Evolutionary conservation across 768 basidiomycete genomes (phyloP), one percentile per base, ranked within the genome.

Genomic region (Tylopilus intermedius): DNA sequence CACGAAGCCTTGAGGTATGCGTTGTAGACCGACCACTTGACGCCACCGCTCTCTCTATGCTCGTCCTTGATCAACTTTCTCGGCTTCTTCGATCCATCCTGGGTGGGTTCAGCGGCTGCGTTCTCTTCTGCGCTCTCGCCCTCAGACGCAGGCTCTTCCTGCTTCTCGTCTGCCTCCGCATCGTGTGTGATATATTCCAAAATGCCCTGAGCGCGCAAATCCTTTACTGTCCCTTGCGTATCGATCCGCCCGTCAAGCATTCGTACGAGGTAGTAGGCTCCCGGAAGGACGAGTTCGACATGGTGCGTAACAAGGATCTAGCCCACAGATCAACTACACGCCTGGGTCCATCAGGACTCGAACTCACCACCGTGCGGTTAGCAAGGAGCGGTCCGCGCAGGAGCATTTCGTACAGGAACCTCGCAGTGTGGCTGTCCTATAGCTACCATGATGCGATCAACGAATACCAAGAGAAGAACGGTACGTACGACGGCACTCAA

Each of bases 191-290:
- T 82, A 13, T 79, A 68, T 18, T 86, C 82, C 10, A 92, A 71
- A 1, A 83, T 64, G 8, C 88, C 87, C 40, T 72, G 76, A 0
- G 75, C 74, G 1, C 79, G 78, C 6, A 92, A 74, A 6, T 88
- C 86, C 40, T 77, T 74, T 9, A 87, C 72, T 0, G 78, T 79
- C 6, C 90, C 90, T 62, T 88, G 81, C 1, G 79, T 77, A 60
- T 90, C 88, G 47, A 91, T 82, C 13, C 88, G 81, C 2, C 90
- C 90, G 62, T 91, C 89, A 2, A 89, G 74, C 79, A 92, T 84
- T 26, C 88, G 81, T 7, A 91, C 76, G 3, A 92, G 70, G 60
- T 90, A 90, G 59, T 83, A 62, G 0, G 86, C 80, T 0, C 81
- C 83, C 0, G 89, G 84, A 7, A 90, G 78, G 15, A 92, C 83